Conservation (phyloP, 768 basidiomycete species). For the Pleurotus giganteus region DNA sequence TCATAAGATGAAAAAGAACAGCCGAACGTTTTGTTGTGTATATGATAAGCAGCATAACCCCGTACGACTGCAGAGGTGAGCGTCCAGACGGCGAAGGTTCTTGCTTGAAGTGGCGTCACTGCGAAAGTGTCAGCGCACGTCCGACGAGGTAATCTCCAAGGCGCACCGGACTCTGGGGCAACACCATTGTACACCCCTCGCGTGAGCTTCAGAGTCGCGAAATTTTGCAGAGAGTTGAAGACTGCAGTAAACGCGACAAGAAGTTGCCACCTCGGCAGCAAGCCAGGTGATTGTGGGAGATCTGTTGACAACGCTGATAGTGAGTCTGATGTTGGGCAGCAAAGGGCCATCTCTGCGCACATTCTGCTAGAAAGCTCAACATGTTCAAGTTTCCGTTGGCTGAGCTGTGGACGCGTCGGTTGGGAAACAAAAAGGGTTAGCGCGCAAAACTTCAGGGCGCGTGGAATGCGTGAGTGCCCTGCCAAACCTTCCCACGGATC, state of each 20-base stretch:
- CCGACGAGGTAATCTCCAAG: conserved; percentile 1
- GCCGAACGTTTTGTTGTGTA: conserved; percentile 75
- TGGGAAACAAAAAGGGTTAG: conserved; percentile 2
- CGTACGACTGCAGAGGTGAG: conserved; percentile 81
- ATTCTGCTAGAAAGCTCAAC: neutral
- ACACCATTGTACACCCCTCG: conserved; percentile 68
- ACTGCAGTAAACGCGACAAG: conserved; percentile 72
- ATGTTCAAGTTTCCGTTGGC: neutral
- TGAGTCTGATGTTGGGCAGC: neutral
- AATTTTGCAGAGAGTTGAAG: conserved; percentile 87
- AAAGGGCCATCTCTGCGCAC: neutral
- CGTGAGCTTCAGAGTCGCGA: conserved; percentile 73
- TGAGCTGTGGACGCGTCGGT: neutral
- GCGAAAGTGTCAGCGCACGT: conserved; percentile 13
- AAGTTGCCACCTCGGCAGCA: conserved; percentile 88
- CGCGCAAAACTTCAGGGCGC: neutral
- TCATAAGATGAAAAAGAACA: conserved; percentile 10
- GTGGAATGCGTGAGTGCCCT: conserved; percentile 3
- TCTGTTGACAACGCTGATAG: conserved; percentile 31
- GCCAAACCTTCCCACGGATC: conserved; percentile 5
- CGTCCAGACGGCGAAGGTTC: conserved; percentile 93
- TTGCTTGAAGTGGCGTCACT: conserved; percentile 87
- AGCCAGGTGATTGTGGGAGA: conserved; percentile 65
- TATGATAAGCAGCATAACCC: conserved; percentile 86
- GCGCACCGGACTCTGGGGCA: conserved; percentile 35